These are phyloP conservation scores for Eucalyptus microcorys DNA, from an alignment of 345 rosid species.

Conservation along the genomic window DNA sequence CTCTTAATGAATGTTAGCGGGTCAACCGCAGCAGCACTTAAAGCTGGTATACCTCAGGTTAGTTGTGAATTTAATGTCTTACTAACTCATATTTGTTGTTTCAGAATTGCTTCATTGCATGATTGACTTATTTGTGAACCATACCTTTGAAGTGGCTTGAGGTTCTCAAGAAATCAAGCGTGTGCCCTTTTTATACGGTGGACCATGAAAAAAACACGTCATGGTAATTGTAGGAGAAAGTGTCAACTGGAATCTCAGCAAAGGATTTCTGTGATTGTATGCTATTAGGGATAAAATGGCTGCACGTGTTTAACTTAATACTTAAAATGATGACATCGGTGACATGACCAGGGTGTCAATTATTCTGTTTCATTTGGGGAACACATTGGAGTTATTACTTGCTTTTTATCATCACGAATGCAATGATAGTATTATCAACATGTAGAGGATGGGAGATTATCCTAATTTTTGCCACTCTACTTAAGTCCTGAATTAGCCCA, in stretches of 20 bases:
- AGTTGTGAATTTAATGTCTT: neutral
- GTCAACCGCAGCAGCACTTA: conserved; percentile 81
- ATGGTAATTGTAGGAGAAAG: neutral
- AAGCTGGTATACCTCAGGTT: conserved; percentile 82
- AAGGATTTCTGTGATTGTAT: neutral
- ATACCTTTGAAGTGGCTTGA: neutral
- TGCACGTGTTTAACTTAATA: neutral
- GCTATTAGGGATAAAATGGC: neutral
- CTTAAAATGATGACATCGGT: neutral
- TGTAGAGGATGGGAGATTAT: neutral
- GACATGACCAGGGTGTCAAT: neutral
- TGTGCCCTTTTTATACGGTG: neutral
- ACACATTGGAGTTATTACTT: neutral
- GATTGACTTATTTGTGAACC: neutral
- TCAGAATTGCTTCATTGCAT: neutral
- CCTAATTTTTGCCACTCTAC: neutral
- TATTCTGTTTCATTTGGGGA: neutral
- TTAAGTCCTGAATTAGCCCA: neutral
- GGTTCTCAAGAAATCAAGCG: neutral
- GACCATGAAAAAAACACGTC: neutral
- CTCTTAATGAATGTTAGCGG: conserved; percentile 26
- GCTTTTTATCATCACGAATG: neutral
- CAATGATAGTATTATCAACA: neutral
- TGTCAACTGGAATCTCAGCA: neutral
- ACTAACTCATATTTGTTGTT: neutral